Evolutionary conservation across 805 yeast genomes (phyloP), one percentile per base, ranked within the genome.

Genomic region (Schwanniomyces occidentalis): DNA sequence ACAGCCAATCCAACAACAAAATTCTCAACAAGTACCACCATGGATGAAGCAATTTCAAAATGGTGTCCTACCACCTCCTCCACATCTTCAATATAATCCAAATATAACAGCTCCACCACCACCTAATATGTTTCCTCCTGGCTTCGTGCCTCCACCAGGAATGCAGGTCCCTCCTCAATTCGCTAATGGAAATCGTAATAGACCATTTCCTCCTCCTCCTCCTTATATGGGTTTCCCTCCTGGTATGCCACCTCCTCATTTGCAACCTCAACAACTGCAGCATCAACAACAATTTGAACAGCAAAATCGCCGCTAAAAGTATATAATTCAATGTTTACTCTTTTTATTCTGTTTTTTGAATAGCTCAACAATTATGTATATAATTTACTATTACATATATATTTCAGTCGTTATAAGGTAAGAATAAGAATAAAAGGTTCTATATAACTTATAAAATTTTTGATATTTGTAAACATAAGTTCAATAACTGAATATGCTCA

Each of bases 401-500:
- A n/a, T n/a, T n/a, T n/a, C n/a, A n/a, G n/a, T n/a, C n/a, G n/a
- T n/a, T n/a, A n/a, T n/a, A n/a, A n/a, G n/a, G n/a, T n/a, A n/a
- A n/a, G n/a, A n/a, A n/a, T n/a, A n/a, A n/a, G n/a, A n/a, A n/a
- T n/a, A n/a, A n/a, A n/a, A n/a, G n/a, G n/a, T n/a, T n/a, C n/a
- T n/a, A n/a, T n/a, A n/a, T n/a, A n/a, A n/a, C n/a, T 27, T 35
- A 52, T 18, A 52, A 34, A n/a, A 30, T 42, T 14, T 44, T 45
- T 5, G 69, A 42, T 0, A 66, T 40, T 41, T 58, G 60, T 38
- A 68, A 48, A 32, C 58, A 54, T 45, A 88, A 67, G 48, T 85
- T 84, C 45, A 91, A 69, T 15, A 93, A 51, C 49, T 86, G 95
- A 18, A 91, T 64, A 40, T 85, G 87, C 56, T 91, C 99, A 50